Evolutionary conservation across 345 rosid species (phyloP), one percentile per base, ranked within the genome.

Genomic region (Euphorbia lathyris): DNA sequence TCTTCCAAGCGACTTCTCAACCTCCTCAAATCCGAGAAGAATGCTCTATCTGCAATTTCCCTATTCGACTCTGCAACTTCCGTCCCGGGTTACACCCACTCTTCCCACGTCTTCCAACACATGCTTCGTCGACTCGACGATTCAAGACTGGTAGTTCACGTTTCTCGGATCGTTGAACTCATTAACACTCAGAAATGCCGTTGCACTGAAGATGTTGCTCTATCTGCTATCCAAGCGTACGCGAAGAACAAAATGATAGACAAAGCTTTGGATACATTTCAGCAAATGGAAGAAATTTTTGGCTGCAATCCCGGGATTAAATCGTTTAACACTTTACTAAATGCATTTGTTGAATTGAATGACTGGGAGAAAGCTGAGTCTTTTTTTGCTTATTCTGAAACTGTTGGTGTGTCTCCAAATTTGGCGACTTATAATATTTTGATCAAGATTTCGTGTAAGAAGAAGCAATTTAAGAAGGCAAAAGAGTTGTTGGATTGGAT

Each of bases 151-250:
- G 83, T 80, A 40, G 30, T 23, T 4, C 91, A 87, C 47, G 78
- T 91, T 4, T 65, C 58, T 56, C 86, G 86, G 12, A 74, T 91
- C 71, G 82, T 91, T 23, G 85, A 87, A 30, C 85, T 90, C 58
- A 81, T 91, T 48, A 74, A 74, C 71, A 55, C 84, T 70, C 86
- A 81, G 71, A 78, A 83, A 68, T 86, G 91, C 76, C 72, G 69
- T 16, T 91, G 96, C 86, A 76, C 89, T 16, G 96, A 91, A 80
- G 97, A 94, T 48, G 83, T 94, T 22, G 90, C 89, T 22, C 70
- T 91, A 20, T 73, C 91, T 12, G 89, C 84, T 1, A 77, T 90
- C 42, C 90, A 88, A 77, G 84, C 84, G 3, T 95, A 88, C 52
- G 83, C 87, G 17, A 86, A 84, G 36, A 84, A 80, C 79, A 81